phyloP scores from a whole-genome alignment of 441 rosid species.

The Corymbia calophylla region DNA sequence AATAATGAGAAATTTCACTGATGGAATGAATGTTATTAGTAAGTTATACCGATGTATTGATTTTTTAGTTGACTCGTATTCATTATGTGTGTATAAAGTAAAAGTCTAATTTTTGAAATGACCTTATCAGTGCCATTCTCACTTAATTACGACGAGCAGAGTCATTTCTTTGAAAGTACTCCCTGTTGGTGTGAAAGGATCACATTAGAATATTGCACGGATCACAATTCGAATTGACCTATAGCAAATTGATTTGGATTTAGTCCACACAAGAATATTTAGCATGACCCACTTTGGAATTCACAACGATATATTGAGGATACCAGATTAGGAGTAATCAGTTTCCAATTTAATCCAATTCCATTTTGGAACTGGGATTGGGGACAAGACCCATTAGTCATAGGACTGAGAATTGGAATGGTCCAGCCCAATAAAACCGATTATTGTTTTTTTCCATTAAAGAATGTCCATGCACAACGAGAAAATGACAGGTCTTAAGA shows the following conservation, averaged over 20 bases:
- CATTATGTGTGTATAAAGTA: background rate
- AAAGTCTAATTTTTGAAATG: background rate
- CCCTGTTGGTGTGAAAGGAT: background rate
- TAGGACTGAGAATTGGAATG: too few species aligned
- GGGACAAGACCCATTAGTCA: too few species aligned
- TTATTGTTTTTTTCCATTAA: too few species aligned
- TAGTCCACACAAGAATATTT: background rate
- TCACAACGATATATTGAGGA: background rate
- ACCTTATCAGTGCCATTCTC: background rate
- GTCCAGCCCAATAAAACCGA: too few species aligned
- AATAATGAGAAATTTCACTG: background rate
- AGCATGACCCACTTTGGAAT: background rate
- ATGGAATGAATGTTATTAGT: background rate
- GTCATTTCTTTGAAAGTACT: background rate
- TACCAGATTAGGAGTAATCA: too few species aligned
- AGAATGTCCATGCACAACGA: too few species aligned
- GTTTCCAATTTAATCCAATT: too few species aligned
- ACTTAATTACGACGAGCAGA: accelerated
- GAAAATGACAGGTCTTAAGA: too few species aligned
- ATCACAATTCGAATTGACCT: background rate
- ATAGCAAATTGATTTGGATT: background rate
- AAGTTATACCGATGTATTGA: background rate
- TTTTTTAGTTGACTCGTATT: background rate
- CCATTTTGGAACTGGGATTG: too few species aligned
- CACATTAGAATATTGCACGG: too few species aligned